Evolutionary conservation across 495 filamentous ascomycete genomes (phyloP), one percentile per base, ranked within the genome.

Genomic region (Staphylotrichum tortipilum): DNA sequence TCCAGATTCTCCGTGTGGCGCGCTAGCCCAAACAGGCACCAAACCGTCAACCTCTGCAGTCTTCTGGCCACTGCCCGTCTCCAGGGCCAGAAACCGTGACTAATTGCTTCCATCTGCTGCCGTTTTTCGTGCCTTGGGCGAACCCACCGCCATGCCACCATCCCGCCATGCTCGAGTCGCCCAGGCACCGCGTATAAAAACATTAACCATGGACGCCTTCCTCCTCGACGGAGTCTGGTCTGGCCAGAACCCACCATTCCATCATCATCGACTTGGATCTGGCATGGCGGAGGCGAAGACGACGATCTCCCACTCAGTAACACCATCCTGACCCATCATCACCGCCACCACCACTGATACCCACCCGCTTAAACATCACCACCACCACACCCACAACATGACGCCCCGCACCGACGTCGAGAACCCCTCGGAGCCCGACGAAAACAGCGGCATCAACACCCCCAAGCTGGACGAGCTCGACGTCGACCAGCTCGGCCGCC

Each of bases 401-500:
- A 33, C 26, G 12, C 12, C 15, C 45, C 21, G 24, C 22, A 40
- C 28, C 5, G 41, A 47, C 48, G n/a, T 37, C 10, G 38, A 51
- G 19, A 35, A 17, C 22, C 14, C 28, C n/a, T 42, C 47, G 23
- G 33, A 29, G 6, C 28, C 48, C 2, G 41, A 43, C 3, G 34
- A 46, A 24, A 19, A 35, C 6, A 37, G n/a, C 21, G 18, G 18
- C 17, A 35, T 28, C 26, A 28, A 31, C 15, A 21, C 8, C 17
- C 24, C 12, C 22, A 37, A 45, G 15, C 15, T 36, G 10, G 39
- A 36, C 6, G 35, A 34, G 7, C 26, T 51, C 24, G 68, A 64
- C n/a, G 68, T 91, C 44, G 85, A 89, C 44, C 72, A 75, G 10
- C 69, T 92, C 0, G 88, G 87, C 28, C 75, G 84, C 45, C 72